These are phyloP conservation scores for Psilocybe cyanescens DNA, from an alignment of 768 basidiomycete genomes.

Conservation along the genomic window DNA sequence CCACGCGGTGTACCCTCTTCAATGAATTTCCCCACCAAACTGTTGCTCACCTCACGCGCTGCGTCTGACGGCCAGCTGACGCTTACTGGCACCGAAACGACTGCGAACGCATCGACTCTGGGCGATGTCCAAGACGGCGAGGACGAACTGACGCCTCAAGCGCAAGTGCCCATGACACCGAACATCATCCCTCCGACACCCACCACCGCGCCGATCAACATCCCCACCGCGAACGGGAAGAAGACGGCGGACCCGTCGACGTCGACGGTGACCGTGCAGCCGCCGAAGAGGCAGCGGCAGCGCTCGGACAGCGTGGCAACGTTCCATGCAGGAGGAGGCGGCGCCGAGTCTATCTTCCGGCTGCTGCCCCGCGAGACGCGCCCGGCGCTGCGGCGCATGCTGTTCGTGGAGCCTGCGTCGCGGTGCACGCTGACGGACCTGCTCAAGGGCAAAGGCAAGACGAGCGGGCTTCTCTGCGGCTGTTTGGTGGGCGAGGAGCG, in stretches of 20 bases:
- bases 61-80: slow-evolving; percentile 10
- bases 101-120: neutral
- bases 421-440: slow-evolving; percentile 94
- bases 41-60: slow-evolving; percentile 7
- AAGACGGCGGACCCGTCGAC: neutral
- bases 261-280: neutral
- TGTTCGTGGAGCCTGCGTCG: slow-evolving; percentile 85
- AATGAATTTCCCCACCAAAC: slow-evolving; percentile 16
- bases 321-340: slow-evolving; percentile 58
- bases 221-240: slow-evolving; percentile 4
- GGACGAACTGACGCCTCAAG: neutral
- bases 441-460: slow-evolving; percentile 79
- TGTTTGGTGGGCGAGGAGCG: slow-evolving; percentile 50
- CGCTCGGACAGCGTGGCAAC: slow-evolving; percentile 63
- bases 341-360: slow-evolving; percentile 95
- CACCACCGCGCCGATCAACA: neutral
- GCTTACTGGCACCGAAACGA: slow-evolving; percentile 5
- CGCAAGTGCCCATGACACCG: slow-evolving; percentile 8
- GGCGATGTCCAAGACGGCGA: slow-evolving; percentile 2
- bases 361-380: slow-evolving; percentile 93
- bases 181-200: slow-evolving; percentile 19
- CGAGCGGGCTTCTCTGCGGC: slow-evolving; percentile 77
- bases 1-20: slow-evolving; percentile 30
- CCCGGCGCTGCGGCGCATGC: slow-evolving; percentile 89
- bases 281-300: slow-evolving; percentile 32